These are phyloP conservation scores for Claviceps lovelessii DNA, from an alignment of 2,329 filamentous ascomycete genomes.

Conservation along the genomic window DNA sequence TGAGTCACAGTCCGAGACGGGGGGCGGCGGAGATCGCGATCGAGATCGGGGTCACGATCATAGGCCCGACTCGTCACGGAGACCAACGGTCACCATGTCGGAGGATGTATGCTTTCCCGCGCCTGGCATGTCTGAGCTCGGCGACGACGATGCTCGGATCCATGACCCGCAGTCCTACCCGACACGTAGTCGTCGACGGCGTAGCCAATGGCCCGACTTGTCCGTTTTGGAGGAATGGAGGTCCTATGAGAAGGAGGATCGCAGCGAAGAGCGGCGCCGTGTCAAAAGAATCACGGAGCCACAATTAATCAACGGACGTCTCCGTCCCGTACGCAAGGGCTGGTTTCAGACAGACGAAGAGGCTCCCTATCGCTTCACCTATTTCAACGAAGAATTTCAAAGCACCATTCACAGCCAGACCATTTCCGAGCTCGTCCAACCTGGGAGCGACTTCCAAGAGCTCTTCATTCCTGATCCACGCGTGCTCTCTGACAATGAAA, in stretches of 20 bases:
- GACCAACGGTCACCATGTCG: constrained; percentile 51
- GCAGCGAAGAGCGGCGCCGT: constrained; percentile 65
- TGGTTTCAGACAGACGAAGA: constrained; percentile 88
- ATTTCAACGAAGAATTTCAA: constrained; percentile 95
- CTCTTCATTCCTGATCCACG: constrained; percentile 83
- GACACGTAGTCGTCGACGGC: constrained; percentile 40
- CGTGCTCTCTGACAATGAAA: constrained; percentile 57
- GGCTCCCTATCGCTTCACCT: constrained; percentile 86
- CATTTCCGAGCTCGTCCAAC: constrained; percentile 82
- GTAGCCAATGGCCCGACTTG: constrained; percentile 75
- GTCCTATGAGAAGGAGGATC: constrained; percentile 68
- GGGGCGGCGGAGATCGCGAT: constrained; percentile 4
- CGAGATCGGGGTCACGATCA: constrained; percentile 11
- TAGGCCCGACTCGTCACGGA: constrained; percentile 18
- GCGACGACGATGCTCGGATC: constrained; percentile 53
- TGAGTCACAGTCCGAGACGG: constrained; percentile 16
- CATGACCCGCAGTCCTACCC: constrained; percentile 26
- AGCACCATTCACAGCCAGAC: constrained; percentile 93
- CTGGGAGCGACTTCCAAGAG: constrained; percentile 69
- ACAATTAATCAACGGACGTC: constrained; percentile 74
- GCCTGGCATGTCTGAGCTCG: constrained; percentile 57
- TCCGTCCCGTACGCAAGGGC: constrained; percentile 62
- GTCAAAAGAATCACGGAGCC: constrained; percentile 90
- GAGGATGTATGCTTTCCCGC: constrained; percentile 90
- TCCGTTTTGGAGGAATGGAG: constrained; percentile 79